Evolutionary conservation across 495 filamentous ascomycete genomes (phyloP).

Genomic region (Parathielavia appendiculata): DNA sequence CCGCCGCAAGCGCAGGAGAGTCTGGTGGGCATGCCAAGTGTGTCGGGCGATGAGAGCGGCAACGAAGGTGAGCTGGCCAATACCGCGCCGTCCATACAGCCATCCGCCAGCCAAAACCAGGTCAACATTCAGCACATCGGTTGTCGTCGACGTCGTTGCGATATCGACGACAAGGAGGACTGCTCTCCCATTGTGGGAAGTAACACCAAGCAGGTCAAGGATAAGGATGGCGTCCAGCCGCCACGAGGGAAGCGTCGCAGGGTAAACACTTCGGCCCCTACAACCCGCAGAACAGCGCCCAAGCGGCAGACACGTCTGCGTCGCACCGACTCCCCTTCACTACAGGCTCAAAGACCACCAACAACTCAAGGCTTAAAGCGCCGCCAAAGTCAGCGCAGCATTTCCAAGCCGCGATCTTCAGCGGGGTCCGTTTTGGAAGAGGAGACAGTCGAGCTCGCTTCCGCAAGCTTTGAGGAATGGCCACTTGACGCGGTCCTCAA

Average conservation of each 20-base stretch:
- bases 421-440: no score
- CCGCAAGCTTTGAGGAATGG: slow-evolving; percentile 7
- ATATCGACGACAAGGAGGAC: no score
- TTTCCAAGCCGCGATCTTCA: no score
- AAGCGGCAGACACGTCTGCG: slow-evolving; percentile 12
- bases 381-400: no score
- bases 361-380: no score
- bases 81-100: no score
- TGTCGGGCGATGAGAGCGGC: slow-evolving; percentile 8
- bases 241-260: background rate
- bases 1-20: slow-evolving; percentile 8
- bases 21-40: slow-evolving; percentile 9
- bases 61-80: slow-evolving; percentile 6
- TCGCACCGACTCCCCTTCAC: slow-evolving; percentile 11
- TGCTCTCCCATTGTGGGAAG: no score
- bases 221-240: no score
- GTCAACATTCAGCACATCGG: no score
- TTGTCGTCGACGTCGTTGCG: no score
- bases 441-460: no score
- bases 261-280: slow-evolving; percentile 11
- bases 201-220: no score
- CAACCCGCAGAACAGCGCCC: slow-evolving; percentile 15
- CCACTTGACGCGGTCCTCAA: slow-evolving; percentile 5
- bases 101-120: slow-evolving; percentile 3
- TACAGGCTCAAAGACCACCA: slow-evolving; percentile 8